Conservation (phyloP, 1,284 basidiomycete genomes). For the Tilletia caries region DNA sequence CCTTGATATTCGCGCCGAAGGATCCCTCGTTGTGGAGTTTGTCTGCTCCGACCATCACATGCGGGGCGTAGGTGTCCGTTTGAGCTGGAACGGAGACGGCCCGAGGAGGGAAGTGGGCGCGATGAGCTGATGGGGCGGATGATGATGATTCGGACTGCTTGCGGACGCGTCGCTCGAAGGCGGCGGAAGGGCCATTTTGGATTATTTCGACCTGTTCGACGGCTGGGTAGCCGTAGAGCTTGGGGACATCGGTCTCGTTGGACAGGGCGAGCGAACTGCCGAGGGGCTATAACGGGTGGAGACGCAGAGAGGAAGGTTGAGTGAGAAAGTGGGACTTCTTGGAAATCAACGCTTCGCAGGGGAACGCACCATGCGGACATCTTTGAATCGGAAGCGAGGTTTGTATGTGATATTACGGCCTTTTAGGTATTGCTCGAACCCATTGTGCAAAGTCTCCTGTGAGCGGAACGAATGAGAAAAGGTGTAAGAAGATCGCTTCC, state of each 20-base stretch:
- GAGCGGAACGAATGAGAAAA: too few relatives aligned
- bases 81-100: too few relatives aligned
- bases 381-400: constrained; percentile 30
- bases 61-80: constrained; percentile 30
- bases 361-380: constrained; percentile 26
- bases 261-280: constrained; percentile 31
- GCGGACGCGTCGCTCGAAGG: constrained; percentile 19
- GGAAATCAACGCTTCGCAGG: neutral
- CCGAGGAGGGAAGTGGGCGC: constrained; percentile 6
- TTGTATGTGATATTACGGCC: constrained; percentile 19
- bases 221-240: constrained; percentile 26
- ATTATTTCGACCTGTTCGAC: constrained; percentile 29
- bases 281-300: constrained; percentile 2
- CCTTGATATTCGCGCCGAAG: constrained; percentile 60
- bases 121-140: neutral
- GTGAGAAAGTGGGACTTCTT: too few relatives aligned
- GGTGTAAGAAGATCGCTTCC: too few relatives aligned
- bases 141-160: neutral
- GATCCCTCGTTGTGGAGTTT: constrained; percentile 60
- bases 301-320: neutral
- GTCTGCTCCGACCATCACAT: constrained; percentile 56
- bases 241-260: constrained; percentile 28
- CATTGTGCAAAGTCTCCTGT: neutral
- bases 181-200: constrained; percentile 24
- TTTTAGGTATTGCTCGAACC: neutral